These are phyloP conservation scores for Pseudogymnoascus sp. DNA, from an alignment of 2,329 filamentous ascomycete species.

Conservation along the genomic window DNA sequence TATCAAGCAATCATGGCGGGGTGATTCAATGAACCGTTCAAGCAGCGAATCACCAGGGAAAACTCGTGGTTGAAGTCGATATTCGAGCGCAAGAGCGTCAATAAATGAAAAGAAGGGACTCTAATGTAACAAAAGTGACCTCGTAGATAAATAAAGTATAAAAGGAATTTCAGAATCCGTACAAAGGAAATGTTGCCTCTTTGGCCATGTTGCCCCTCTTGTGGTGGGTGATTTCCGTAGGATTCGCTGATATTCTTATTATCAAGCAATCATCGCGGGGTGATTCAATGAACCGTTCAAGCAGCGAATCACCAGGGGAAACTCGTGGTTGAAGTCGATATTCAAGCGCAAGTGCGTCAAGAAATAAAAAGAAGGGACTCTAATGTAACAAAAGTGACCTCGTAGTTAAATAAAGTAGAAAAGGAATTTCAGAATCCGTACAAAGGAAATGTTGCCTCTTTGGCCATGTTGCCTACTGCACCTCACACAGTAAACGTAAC, in stretches of 20 bases:
- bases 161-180: neutral
- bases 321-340: neutral
- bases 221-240: constrained; percentile 15
- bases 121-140: neutral
- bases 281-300: constrained; percentile 11
- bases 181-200: constrained; percentile 8
- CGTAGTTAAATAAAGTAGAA: constrained; percentile 1
- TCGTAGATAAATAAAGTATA: neutral
- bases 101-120: neutral
- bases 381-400: neutral
- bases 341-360: neutral
- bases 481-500: neutral
- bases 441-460: constrained; percentile 8
- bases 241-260: constrained; percentile 23
- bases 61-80: neutral
- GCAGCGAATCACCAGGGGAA: neutral
- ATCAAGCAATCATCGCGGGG: constrained; percentile 21
- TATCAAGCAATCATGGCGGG: constrained; percentile 21
- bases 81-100: neutral
- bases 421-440: neutral
- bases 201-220: neutral
- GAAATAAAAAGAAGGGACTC: neutral
- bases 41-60: neutral
- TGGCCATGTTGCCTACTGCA: neutral
- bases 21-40: constrained; percentile 13